Conservation (phyloP, 345 rosid genomes). For the Rhodamnia argentea region DNA sequence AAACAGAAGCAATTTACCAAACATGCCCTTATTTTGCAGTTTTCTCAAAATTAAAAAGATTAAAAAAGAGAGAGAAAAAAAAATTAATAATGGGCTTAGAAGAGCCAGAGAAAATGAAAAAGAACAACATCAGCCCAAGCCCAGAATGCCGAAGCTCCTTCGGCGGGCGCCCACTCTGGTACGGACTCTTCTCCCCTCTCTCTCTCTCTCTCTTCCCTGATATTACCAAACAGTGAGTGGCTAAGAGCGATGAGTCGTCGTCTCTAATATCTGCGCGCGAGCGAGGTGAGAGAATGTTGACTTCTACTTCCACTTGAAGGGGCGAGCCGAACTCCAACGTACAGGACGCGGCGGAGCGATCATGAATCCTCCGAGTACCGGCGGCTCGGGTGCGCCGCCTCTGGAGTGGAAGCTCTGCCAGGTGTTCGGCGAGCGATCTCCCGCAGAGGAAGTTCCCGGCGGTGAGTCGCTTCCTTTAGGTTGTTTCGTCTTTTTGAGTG, state of each 20-base stretch:
- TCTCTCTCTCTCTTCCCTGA: background rate
- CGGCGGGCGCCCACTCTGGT: background rate
- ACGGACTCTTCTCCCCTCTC: background rate
- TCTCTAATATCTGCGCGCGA: background rate
- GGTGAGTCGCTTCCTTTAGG: constrained; percentile 9
- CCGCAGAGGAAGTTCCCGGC: constrained; percentile 45
- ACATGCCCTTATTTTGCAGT: no score
- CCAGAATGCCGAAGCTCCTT: background rate
- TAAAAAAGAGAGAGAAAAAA: accelerated
- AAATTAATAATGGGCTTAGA: background rate
- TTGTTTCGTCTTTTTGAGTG: background rate
- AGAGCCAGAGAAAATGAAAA: background rate
- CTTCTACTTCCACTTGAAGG: no score
- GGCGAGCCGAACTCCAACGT: background rate
- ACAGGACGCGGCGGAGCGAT: background rate
- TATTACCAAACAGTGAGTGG: background rate
- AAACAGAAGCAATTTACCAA: no score
- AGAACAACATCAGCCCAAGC: background rate
- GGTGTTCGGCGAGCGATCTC: constrained; percentile 38
- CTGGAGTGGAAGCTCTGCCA: constrained; percentile 51
- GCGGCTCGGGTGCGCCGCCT: constrained; percentile 9
- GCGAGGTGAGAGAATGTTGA: no score
- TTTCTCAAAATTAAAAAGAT: background rate
- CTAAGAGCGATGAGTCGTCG: background rate
- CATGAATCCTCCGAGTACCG: constrained; percentile 14